These are phyloP conservation scores for Blepharisma stoltei DNA, from an alignment of 73 alveolate species.

Conservation along the genomic window DNA sequence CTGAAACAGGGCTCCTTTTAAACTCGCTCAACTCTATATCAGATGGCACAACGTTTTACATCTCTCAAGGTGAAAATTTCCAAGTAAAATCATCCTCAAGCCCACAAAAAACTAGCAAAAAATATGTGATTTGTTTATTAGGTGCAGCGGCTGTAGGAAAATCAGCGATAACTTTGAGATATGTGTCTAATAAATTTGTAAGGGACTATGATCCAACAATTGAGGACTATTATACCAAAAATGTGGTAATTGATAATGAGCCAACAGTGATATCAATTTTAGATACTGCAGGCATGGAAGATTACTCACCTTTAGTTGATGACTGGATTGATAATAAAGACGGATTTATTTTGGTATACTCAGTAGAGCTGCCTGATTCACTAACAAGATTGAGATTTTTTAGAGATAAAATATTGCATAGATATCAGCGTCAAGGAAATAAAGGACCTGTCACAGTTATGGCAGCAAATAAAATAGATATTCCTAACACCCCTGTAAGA, in stretches of 20 bases:
- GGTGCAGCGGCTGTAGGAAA: constrained; percentile 55
- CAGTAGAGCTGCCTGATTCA: background rate
- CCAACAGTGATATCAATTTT: background rate
- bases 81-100: background rate
- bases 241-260: background rate
- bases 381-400: background rate
- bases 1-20: constrained; percentile 5
- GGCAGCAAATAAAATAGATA: background rate
- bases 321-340: constrained; percentile 49
- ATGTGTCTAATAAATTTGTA: constrained; percentile 44
- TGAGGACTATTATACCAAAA: constrained; percentile 14
- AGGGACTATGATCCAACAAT: constrained; percentile 29
- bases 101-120: background rate
- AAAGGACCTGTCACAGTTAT: background rate
- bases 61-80: constrained; percentile 6
- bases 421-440: background rate
- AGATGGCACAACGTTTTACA: background rate
- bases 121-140: constrained; percentile 10
- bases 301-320: constrained; percentile 40
- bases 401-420: constrained; percentile 5
- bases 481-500: no score
- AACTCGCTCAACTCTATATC: background rate
- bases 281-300: constrained; percentile 32
- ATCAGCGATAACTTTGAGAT: constrained; percentile 40
- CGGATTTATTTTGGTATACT: constrained; percentile 44